Evolutionary conservation across 1,284 basidiomycete genomes (phyloP).

Genomic region (Fistulinella cinereoalba): DNA sequence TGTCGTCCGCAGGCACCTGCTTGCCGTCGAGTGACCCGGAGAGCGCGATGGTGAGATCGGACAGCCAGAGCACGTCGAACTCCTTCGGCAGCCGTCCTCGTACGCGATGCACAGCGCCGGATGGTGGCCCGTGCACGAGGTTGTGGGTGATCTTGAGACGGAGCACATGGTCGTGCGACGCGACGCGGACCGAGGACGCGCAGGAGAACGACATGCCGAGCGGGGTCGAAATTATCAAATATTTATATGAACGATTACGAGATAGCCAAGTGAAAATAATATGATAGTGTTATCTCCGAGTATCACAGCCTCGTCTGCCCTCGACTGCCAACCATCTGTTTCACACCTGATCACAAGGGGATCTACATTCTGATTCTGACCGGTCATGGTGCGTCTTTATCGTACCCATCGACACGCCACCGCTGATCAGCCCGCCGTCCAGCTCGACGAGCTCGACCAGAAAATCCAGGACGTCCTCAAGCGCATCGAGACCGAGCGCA

Average conservation of each 20-base stretch:
- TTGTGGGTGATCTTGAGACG: conserved; percentile 37
- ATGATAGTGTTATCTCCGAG: conserved; percentile 23
- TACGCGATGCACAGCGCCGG: conserved; percentile 30
- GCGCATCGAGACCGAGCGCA: conserved; percentile 89
- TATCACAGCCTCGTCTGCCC: conserved; percentile 31
- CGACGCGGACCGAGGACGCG: conserved; percentile 34
- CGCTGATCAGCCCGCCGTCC: conserved; percentile 7
- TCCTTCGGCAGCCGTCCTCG: conserved; percentile 44
- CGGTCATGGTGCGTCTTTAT: conserved; percentile 33
- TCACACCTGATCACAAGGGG: conserved; percentile 15
- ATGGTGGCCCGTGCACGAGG: conserved; percentile 39
- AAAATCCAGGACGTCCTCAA: conserved; percentile 91
- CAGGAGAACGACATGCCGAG: conserved; percentile 37
- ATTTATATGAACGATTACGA: conserved; percentile 25
- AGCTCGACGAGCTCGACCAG: conserved; percentile 65
- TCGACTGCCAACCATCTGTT: conserved; percentile 9
- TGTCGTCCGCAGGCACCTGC: conserved; percentile 36
- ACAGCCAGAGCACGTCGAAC: conserved; percentile 50
- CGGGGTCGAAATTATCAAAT: conserved; percentile 10
- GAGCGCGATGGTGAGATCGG: conserved; percentile 51
- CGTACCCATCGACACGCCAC: conserved; percentile 7
- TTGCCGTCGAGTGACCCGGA: conserved; percentile 50
- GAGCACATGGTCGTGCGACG: conserved; percentile 32
- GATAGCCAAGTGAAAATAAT: conserved; percentile 29
- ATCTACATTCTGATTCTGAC: conserved; percentile 12